phyloP scores from a whole-genome alignment of 2,329 filamentous ascomycete genomes.

The Westerdykella sp. region DNA sequence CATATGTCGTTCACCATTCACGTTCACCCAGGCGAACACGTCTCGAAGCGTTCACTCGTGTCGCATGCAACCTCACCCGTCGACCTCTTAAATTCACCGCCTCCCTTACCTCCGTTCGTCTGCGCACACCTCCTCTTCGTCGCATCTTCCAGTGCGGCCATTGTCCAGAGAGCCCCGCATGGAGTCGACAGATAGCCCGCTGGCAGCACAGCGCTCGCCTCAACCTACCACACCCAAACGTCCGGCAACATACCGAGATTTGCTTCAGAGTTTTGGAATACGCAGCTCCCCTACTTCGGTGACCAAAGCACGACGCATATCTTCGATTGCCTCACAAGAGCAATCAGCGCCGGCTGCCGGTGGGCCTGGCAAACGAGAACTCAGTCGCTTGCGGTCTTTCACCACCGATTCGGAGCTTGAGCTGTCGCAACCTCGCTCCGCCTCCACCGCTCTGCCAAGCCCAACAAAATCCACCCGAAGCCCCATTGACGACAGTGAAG shows the following conservation, averaged over 20 bases:
- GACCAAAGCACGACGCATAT: slow-evolving; percentile 21
- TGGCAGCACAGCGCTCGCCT: not conserved
- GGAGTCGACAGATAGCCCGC: not conserved
- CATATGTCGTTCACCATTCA: not conserved
- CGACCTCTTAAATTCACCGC: not conserved
- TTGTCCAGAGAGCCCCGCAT: too few relatives aligned
- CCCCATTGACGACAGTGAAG: not conserved
- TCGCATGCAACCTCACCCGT: not conserved
- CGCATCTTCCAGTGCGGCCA: not conserved
- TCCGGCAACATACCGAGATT: slow-evolving; percentile 6
- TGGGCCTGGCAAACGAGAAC: not conserved
- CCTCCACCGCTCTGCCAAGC: too few relatives aligned
- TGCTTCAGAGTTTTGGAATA: slow-evolving; percentile 29
- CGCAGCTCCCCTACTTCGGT: slow-evolving; percentile 26
- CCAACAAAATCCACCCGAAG: not conserved
- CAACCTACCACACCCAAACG: not conserved
- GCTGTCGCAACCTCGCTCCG: too few relatives aligned
- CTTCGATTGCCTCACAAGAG: slow-evolving; percentile 5
- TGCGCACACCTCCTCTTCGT: not conserved
- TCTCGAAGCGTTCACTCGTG: not conserved
- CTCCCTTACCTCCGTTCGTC: not conserved
- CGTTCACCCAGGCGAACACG: not conserved
- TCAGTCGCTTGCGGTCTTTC: too few relatives aligned
- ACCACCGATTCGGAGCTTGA: too few relatives aligned
- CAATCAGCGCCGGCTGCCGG: not conserved